These are phyloP conservation scores for Stagonosporopsis chrysanthemi DNA, from an alignment of 2,329 filamentous ascomycete species.

Conservation along the genomic window DNA sequence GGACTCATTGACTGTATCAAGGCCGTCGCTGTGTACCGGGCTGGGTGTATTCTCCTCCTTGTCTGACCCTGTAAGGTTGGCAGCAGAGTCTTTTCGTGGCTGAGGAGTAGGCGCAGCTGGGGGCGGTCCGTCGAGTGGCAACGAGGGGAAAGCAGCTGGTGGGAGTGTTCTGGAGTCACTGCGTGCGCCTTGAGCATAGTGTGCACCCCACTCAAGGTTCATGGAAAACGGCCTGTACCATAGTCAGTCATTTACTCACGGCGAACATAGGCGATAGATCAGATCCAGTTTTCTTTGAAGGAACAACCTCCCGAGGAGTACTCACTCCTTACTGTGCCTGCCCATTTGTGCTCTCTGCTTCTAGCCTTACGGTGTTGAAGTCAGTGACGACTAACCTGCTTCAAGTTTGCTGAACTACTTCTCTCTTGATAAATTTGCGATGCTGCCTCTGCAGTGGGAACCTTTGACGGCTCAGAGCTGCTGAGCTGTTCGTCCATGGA, in stretches of 20 bases:
- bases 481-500: neutral
- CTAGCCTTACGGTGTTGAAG: neutral
- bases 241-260: neutral
- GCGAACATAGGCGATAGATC: neutral
- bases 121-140: neutral
- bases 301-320: neutral
- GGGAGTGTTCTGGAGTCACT: neutral
- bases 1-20: neutral
- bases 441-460: no score
- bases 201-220: neutral
- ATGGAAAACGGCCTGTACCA: neutral
- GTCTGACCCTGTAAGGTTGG: neutral
- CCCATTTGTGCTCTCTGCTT: neutral
- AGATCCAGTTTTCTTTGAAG: neutral
- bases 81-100: neutral
- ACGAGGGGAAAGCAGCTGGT: constrained; percentile 1
- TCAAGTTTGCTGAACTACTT: no score
- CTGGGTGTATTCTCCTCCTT: neutral
- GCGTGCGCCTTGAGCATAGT: neutral
- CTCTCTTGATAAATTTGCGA: no score
- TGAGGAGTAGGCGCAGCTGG: neutral
- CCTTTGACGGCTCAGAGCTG: no score
- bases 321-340: neutral
- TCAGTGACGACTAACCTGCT: neutral
- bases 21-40: neutral